These are phyloP conservation scores for Ganoderma lingzhi DNA, from an alignment of 1,284 basidiomycete species.

Conservation along the genomic window DNA sequence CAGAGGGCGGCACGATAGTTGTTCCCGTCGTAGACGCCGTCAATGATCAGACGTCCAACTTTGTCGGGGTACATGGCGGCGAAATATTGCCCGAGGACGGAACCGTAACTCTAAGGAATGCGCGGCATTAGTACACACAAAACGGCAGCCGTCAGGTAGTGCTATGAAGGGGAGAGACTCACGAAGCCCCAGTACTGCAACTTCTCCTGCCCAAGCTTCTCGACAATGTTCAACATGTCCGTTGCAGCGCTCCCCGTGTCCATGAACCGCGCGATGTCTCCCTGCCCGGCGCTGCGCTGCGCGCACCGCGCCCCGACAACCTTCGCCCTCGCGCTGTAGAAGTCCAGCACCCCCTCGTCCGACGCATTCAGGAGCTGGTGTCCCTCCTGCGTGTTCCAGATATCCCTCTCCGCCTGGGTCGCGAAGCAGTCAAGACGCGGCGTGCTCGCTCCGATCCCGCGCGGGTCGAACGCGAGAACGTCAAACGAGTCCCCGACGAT, in stretches of 20 bases:
- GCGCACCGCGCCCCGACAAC: conserved; percentile 25
- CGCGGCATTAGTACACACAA: neutral
- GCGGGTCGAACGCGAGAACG: conserved; percentile 49
- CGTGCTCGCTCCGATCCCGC: conserved; percentile 26
- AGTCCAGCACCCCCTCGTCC: conserved; percentile 11
- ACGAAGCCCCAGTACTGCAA: conserved; percentile 64
- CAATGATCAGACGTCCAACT: conserved; percentile 44
- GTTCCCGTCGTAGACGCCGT: conserved; percentile 42
- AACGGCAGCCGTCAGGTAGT: neutral
- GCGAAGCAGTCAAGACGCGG: conserved; percentile 29
- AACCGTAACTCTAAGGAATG: conserved; percentile 48
- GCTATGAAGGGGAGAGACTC: conserved; percentile 26
- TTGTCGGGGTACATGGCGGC: conserved; percentile 57
- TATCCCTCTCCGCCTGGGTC: conserved; percentile 22
- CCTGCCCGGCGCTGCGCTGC: conserved; percentile 27
- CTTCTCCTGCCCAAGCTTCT: conserved; percentile 53
- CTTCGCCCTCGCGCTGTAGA: conserved; percentile 22
- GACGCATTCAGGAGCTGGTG: conserved; percentile 17
- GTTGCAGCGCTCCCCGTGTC: conserved; percentile 54
- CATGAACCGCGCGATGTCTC: conserved; percentile 46
- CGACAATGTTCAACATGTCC: conserved; percentile 58
- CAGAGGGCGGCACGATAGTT: conserved; percentile 33
- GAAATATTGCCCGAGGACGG: conserved; percentile 52
- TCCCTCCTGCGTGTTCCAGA: conserved; percentile 19
- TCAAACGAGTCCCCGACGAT: conserved; percentile 47